These are phyloP conservation scores for Mytilinidion resinicola DNA, from an alignment of 495 filamentous ascomycete species.

Conservation along the genomic window DNA sequence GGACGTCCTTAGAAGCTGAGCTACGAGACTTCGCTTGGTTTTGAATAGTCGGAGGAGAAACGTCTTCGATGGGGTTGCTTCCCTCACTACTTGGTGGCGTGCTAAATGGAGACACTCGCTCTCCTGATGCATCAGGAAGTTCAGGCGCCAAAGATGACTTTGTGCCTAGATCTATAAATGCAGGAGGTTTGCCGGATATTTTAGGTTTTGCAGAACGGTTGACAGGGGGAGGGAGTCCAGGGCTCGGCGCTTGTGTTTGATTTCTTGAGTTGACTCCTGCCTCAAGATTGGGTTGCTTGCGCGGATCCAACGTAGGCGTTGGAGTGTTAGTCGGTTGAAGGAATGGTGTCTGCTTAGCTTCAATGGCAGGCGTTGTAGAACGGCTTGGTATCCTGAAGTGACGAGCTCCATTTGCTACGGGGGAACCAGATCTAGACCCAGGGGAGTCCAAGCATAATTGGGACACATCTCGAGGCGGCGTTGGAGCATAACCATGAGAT, in stretches of 20 bases:
- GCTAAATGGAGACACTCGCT: conserved; percentile 76
- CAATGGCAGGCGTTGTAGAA: conserved; percentile 44
- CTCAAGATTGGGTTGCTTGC: conserved; percentile 7
- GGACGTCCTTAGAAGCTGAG: background rate
- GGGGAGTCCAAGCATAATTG: conserved; percentile 45
- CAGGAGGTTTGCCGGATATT: conserved; percentile 47
- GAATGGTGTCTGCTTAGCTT: conserved; percentile 31
- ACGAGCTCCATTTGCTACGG: conserved; percentile 44
- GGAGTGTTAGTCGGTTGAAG: conserved; percentile 16
- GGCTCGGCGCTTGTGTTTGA: conserved; percentile 28
- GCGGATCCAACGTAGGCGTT: conserved; percentile 12
- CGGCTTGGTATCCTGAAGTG: conserved; percentile 50
- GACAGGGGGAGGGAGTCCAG: conserved; percentile 56
- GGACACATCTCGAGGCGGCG: conserved; percentile 36
- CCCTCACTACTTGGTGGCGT: conserved; percentile 79
- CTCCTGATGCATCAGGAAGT: conserved; percentile 33
- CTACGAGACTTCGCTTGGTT: conserved; percentile 9
- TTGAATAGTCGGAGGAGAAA: conserved; percentile 11
- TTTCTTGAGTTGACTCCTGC: conserved; percentile 2
- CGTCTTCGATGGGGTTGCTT: conserved; percentile 41
- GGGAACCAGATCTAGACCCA: conserved; percentile 42
- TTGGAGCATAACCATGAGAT: conserved; percentile 29
- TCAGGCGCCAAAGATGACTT: conserved; percentile 37
- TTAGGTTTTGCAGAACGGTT: conserved; percentile 81
- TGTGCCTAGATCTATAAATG: conserved; percentile 13